Conservation (phyloP, 139 green algal species). For the Coccomyxa sp. region DNA sequence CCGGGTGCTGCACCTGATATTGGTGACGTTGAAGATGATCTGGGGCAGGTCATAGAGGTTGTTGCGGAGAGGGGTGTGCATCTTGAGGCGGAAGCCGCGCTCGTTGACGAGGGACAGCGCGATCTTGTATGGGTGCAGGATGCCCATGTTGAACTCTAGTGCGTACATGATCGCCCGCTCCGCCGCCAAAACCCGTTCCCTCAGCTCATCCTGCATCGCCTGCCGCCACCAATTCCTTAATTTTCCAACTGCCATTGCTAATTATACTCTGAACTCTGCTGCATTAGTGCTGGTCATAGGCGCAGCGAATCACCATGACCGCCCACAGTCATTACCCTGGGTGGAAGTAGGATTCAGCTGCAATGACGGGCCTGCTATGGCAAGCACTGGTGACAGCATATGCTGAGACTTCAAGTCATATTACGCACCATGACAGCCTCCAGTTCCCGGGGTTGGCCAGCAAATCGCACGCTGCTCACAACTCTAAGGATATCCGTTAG, state of each 20-base stretch:
- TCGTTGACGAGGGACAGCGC: neutral
- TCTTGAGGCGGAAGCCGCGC: neutral
- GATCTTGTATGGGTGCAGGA: neutral
- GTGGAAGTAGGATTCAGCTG: too few relatives aligned
- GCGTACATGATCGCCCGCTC: neutral
- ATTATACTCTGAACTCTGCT: neutral
- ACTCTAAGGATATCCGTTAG: constrained; percentile 55
- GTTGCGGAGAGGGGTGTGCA: neutral
- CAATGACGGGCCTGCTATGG: too few relatives aligned
- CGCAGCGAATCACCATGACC: neutral
- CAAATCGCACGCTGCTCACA: neutral
- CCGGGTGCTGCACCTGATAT: neutral
- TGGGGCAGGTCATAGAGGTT: too few relatives aligned
- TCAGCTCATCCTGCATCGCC: neutral
- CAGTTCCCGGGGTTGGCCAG: neutral
- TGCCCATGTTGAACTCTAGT: neutral
- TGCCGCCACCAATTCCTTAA: neutral
- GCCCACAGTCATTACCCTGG: too few relatives aligned
- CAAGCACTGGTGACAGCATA: too few relatives aligned
- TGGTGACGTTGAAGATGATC: neutral
- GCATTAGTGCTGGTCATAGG: neutral
- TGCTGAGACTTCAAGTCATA: neutral
- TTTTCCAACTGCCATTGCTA: neutral
- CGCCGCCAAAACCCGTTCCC: neutral
- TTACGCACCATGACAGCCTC: neutral